A percentile compares a stretch with the other conserved stretches of the same genome.
phyloP scores from a whole-genome alignment of 2,329 filamentous ascomycete genomes.

The Canariomyces notabilis region DNA sequence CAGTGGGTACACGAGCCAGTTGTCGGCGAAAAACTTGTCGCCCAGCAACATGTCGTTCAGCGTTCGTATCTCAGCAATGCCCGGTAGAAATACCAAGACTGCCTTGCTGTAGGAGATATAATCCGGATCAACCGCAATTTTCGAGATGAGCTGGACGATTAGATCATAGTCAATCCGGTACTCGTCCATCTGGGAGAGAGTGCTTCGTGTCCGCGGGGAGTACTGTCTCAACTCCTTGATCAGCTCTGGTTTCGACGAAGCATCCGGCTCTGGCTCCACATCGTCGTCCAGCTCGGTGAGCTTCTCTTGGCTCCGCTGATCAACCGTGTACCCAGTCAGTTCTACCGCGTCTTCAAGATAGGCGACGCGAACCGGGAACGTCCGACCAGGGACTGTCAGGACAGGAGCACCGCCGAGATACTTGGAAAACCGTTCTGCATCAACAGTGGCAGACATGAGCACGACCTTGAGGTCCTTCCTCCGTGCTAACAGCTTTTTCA shows the following conservation, averaged over 20 bases:
- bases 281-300: constrained; percentile 62
- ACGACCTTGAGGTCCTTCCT: constrained; percentile 85
- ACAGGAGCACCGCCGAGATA: constrained; percentile 85
- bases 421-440: constrained; percentile 83
- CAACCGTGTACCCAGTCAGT: constrained; percentile 66
- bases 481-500: constrained; percentile 72
- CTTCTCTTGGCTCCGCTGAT: constrained; percentile 48
- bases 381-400: constrained; percentile 84
- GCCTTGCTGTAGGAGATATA: constrained; percentile 77
- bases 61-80: constrained; percentile 85
- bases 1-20: constrained; percentile 83
- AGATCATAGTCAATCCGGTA: constrained; percentile 88
- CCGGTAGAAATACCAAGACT: constrained; percentile 89
- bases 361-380: constrained; percentile 82
- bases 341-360: constrained; percentile 94
- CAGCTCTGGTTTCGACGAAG: constrained; percentile 51
- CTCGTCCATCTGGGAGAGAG: constrained; percentile 75
- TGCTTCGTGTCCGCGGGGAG: constrained; percentile 68
- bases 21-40: constrained; percentile 66
- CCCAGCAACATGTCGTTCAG: constrained; percentile 80
- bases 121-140: constrained; percentile 64
- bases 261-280: constrained; percentile 46
- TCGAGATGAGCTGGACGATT: constrained; percentile 70
- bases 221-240: constrained; percentile 66
- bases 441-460: constrained; percentile 95